A percentile compares a stretch with the other conserved stretches of the same genome.
Evolutionary conservation across 768 basidiomycete genomes (phyloP).

Genomic region (Leucogyrophana mollusca): DNA sequence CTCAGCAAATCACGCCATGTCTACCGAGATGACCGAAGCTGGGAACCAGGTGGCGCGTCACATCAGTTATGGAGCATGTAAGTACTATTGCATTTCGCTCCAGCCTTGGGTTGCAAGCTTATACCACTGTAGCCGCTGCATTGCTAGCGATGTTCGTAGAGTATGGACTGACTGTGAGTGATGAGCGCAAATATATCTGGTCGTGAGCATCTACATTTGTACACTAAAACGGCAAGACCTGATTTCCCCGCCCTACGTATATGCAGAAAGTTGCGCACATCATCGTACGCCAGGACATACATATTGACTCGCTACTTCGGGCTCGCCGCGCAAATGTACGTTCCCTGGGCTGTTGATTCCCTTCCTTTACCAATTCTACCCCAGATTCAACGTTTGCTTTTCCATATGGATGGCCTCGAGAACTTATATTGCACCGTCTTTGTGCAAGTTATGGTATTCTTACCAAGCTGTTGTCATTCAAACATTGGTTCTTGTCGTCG

Average conservation of each 20-base stretch:
- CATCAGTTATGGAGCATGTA: not conserved
- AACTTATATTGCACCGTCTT: not conserved
- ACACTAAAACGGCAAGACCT: not conserved
- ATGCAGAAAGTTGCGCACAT: slow-evolving; percentile 7
- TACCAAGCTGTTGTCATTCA: slow-evolving; percentile 17
- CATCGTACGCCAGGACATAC: slow-evolving; percentile 10
- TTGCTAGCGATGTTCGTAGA: slow-evolving; percentile 17
- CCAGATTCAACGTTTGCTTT: slow-evolving; percentile 21
- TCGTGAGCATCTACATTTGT: slow-evolving; percentile 11
- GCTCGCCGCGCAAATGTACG: slow-evolving; percentile 18
- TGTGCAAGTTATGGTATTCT: slow-evolving; percentile 15
- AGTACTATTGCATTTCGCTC: not conserved
- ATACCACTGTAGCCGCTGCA: slow-evolving; percentile 1
- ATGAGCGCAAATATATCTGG: slow-evolving; percentile 18
- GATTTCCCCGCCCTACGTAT: not conserved
- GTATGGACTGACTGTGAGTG: slow-evolving; percentile 7
- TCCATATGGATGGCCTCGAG: slow-evolving; percentile 16
- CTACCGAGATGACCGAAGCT: not conserved
- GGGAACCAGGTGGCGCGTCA: not conserved
- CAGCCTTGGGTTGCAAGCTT: not conserved
- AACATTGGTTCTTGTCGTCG: slow-evolving; percentile 9
- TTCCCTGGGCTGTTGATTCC: not conserved
- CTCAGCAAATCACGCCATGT: too few relatives aligned
- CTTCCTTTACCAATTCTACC: not conserved
- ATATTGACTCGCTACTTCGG: slow-evolving; percentile 14